These are phyloP conservation scores for Candida tropicalis DNA, from an alignment of 1,139 yeast genomes.

Conservation along the genomic window DNA sequence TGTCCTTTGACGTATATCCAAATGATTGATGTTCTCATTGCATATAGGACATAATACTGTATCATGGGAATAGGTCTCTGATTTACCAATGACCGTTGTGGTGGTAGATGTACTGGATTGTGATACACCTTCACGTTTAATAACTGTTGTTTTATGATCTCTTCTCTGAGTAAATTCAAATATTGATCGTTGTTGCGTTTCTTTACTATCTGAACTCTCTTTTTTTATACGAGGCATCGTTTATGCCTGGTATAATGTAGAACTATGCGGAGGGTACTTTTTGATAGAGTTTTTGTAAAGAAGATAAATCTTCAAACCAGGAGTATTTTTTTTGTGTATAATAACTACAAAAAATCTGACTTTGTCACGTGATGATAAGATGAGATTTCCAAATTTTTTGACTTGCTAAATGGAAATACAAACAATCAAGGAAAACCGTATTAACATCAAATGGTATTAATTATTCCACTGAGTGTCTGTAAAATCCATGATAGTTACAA, in stretches of 20 bases:
- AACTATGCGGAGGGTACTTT: not conserved
- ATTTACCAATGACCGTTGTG: not conserved
- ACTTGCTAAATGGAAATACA: too few relatives aligned
- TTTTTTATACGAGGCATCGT: slow-evolving; percentile 4
- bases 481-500: too few relatives aligned
- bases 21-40: slow-evolving; percentile 14
- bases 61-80: not conserved
- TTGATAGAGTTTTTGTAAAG: too few relatives aligned
- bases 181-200: slow-evolving; percentile 8
- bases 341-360: too few relatives aligned
- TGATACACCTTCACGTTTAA: slow-evolving; percentile 12
- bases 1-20: slow-evolving; percentile 42
- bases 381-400: too few relatives aligned
- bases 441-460: too few relatives aligned
- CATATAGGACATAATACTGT: slow-evolving; percentile 23
- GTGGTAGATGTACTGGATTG: not conserved
- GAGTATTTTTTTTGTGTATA: too few relatives aligned
- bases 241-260: not conserved
- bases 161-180: slow-evolving; percentile 5
- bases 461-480: too few relatives aligned
- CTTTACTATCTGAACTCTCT: not conserved
- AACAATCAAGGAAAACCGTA: too few relatives aligned
- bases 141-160: not conserved
- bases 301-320: too few relatives aligned
- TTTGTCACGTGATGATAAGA: too few relatives aligned